Evolutionary conservation across 768 basidiomycete species (phyloP), one percentile per base, ranked within the genome.

Genomic region (Suillus discolor): DNA sequence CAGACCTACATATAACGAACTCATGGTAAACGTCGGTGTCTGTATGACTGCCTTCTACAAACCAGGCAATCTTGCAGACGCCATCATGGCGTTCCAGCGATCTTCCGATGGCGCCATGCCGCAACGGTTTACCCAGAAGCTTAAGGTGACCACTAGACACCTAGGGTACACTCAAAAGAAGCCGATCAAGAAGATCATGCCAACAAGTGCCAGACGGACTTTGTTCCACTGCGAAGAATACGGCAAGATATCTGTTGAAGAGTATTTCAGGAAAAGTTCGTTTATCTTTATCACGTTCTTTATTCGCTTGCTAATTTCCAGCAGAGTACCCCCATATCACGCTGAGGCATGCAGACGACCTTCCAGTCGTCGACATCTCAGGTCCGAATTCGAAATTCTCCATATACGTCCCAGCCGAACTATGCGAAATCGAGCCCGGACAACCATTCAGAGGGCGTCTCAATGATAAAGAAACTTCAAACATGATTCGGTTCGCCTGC

Each of bases 401-500:
- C 1, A 75, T 73, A 47, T 85, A 74, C 69, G 75, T 92, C 1
- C 92, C 92, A 0, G 86, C 89, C 1, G 92, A 94, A 72, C 55
- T 94, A 1, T 93, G 92, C 78, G 78, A 84, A 31, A 90, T 94
- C 61, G 73, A 81, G 11, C 75, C 82, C 0, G 87, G 87, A 6
- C 85, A 85, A 66, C 79, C 88, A 0, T 91, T 85, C 79, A 81
- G 82, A 28, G 89, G 85, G 8, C 86, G 82, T 65, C 85, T 93
- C 2, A 82, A 75, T 65, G 85, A 85, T 16, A 79, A 70, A 6
- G 87, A 90, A 71, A 91, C 90, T 0, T 78, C 86, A 0, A 75
- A 80, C 23, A 93, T 94, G 92, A 89, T 94, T 65, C 80, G 79
- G 51, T 78, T 78, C 63, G 92, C 92, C 0, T 90, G 88, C 75